A percentile compares a stretch with the other conserved stretches of the same genome.
phyloP scores from a whole-genome alignment of 78 protist species.

The Speleostelium caveatum region DNA sequence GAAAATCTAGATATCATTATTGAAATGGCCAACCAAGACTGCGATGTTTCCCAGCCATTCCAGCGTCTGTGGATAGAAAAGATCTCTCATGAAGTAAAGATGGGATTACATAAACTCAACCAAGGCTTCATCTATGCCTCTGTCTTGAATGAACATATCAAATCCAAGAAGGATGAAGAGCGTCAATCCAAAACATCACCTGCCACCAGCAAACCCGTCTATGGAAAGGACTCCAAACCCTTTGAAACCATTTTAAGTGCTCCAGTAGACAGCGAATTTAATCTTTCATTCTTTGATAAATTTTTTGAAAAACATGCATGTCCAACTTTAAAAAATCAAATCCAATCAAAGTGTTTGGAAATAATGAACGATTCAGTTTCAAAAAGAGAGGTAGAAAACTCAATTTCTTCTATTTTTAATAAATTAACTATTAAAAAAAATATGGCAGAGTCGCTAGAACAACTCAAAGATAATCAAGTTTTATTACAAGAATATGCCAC shows the following conservation, averaged over 20 bases:
- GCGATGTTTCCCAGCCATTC: neutral
- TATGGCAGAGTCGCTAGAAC: neutral
- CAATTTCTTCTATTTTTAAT: neutral
- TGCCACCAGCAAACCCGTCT: no score
- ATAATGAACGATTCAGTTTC: neutral
- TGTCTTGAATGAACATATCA: neutral
- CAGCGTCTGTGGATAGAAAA: neutral
- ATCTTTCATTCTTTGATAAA: no score
- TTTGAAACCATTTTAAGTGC: neutral
- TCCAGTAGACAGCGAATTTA: no score
- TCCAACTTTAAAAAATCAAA: neutral
- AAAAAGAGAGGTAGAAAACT: neutral
- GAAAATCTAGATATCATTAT: neutral
- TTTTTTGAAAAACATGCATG: no score
- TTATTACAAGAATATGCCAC: neutral
- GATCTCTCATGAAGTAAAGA: neutral
- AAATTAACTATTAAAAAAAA: neutral
- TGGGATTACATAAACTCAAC: neutral
- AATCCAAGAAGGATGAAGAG: neutral
- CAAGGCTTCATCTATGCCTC: slow-evolving; percentile 15
- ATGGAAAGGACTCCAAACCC: neutral
- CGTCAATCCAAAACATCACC: neutral
- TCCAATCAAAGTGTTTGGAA: neutral
- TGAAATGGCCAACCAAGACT: neutral
- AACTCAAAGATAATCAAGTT: neutral